Evolutionary conservation across 2,329 filamentous ascomycete genomes (phyloP), one percentile per base, ranked within the genome.

Genomic region (Pseudogymnoascus sp.): DNA sequence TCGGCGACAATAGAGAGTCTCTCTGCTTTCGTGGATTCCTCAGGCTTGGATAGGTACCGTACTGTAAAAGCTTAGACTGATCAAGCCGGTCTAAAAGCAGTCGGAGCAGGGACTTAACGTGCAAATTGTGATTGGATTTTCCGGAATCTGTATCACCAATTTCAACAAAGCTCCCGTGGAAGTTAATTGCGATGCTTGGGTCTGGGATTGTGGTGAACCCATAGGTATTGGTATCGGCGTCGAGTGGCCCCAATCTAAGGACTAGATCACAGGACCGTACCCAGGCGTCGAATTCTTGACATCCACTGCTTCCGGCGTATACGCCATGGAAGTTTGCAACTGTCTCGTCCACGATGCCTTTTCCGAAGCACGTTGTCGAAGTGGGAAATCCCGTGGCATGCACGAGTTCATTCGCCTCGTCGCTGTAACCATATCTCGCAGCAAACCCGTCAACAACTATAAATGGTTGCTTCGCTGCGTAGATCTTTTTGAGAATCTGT

Each of bases 361-460:
- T 83, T 8, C 78, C 79, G 27, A 79, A 80, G 0, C 74, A 72
- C 0, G 79, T 78, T 2, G 75, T 77, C 69, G 75, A 80, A 0
- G 78, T 81, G 0, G 80, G 80, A 71, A 78, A 80, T 0, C 71
- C 69, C 0, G 79, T 81, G 2, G 69, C 39, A 35, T 75, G 69
- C 7, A 79, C 74, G 13, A 84, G 68, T 7, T 74, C 65, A 62
- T 81, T 64, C 2, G 64, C 62, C 17, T 68, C 39, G 2, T 65
- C 65, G 27, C 60, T 42, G 5, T 65, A 66, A 35, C 66, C 66
- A 64, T 68, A 65, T 55, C 67, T 61, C 31, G 63, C 65, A 1
- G 74, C 76, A 63, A 81, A 77, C 2, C 80, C 81, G 64, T 84
- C 82, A 0, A 82, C 77, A 1, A 83, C 65, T 59, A 85, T 80